Conservation (phyloP, 2,329 filamentous ascomycete species). For the Lasiodiplodia citricola region DNA sequence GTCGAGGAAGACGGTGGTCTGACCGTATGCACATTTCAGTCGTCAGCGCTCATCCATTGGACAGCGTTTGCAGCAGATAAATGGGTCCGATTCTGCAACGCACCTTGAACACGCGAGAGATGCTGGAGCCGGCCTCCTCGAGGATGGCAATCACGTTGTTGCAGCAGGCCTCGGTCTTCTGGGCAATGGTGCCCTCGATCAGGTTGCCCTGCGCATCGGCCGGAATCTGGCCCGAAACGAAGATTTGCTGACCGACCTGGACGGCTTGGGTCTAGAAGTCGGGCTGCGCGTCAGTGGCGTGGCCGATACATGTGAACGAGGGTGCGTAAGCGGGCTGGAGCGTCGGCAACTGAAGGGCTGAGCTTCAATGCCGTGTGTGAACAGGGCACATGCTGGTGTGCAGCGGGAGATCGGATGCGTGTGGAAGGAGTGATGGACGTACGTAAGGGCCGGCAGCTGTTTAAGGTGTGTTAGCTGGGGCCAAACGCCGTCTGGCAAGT, state of each 20-base stretch:
- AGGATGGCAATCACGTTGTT: conserved; percentile 86
- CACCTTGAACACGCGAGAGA: conserved; percentile 86
- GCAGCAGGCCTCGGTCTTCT: conserved; percentile 74
- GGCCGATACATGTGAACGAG: background rate
- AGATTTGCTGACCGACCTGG: conserved; percentile 70
- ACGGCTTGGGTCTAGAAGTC: conserved; percentile 61
- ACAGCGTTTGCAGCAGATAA: background rate
- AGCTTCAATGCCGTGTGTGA: background rate
- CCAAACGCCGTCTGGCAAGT: background rate
- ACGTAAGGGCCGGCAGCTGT: conserved; percentile 52
- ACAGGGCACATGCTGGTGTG: background rate
- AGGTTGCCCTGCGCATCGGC: conserved; percentile 66
- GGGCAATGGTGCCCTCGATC: conserved; percentile 67
- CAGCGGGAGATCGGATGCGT: background rate
- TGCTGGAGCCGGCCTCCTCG: conserved; percentile 76
- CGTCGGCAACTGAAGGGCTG: conserved; percentile 2
- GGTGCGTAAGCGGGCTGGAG: background rate
- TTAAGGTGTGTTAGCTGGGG: conserved; percentile 27
- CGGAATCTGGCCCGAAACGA: conserved; percentile 78
- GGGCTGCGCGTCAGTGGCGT: conserved; percentile 17
- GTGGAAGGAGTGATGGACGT: conserved; percentile 34
- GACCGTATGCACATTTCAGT: background rate
- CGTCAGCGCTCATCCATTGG: background rate
- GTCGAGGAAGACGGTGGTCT: conserved; percentile 76
- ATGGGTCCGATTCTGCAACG: conserved; percentile 1